A percentile compares a stretch with the other conserved stretches of the same genome.
These are phyloP conservation scores for Telopea speciosissima DNA, from an alignment of 177 flowering plant species.

Conservation along the genomic window DNA sequence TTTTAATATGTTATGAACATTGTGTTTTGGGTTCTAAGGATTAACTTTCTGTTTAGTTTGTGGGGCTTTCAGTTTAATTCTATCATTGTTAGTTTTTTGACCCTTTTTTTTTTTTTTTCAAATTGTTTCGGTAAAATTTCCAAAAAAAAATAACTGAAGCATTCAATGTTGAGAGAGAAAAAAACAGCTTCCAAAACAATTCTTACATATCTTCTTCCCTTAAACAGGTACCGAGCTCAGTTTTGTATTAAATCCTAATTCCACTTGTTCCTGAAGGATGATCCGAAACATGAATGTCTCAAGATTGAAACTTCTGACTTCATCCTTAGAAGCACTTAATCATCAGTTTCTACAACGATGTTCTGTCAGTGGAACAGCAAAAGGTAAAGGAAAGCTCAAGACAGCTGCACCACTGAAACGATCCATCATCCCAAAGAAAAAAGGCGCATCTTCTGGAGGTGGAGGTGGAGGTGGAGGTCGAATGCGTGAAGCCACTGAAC, in stretches of 20 bases:
- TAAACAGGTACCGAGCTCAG: too few species aligned
- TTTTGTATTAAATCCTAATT: neutral
- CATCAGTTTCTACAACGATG: conserved; percentile 43
- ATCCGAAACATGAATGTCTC: conserved; percentile 15
- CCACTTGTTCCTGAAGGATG: neutral
- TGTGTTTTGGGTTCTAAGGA: too few species aligned
- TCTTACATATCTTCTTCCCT: too few species aligned
- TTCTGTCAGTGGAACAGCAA: conserved; percentile 75
- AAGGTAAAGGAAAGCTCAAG: conserved; percentile 57
- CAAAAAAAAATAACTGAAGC: too few species aligned
- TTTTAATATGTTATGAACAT: too few species aligned
- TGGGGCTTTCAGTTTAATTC: too few species aligned
- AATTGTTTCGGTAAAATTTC: neutral
- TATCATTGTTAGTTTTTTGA: too few species aligned
- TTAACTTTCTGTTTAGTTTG: too few species aligned
- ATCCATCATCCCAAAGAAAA: conserved; percentile 50
- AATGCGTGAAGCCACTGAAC: conserved; percentile 8
- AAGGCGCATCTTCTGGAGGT: conserved; percentile 24
- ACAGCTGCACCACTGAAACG: conserved; percentile 49
- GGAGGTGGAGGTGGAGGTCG: conserved; percentile 24
- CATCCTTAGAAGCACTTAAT: conserved; percentile 24
- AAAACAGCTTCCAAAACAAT: too few species aligned
- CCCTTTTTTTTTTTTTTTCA: neutral
- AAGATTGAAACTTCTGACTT: conserved; percentile 23
- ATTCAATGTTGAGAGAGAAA: too few species aligned